A percentile compares a stretch with the other conserved stretches of the same genome.
Conservation (phyloP, 768 basidiomycete species). For the Russula olivacea region DNA sequence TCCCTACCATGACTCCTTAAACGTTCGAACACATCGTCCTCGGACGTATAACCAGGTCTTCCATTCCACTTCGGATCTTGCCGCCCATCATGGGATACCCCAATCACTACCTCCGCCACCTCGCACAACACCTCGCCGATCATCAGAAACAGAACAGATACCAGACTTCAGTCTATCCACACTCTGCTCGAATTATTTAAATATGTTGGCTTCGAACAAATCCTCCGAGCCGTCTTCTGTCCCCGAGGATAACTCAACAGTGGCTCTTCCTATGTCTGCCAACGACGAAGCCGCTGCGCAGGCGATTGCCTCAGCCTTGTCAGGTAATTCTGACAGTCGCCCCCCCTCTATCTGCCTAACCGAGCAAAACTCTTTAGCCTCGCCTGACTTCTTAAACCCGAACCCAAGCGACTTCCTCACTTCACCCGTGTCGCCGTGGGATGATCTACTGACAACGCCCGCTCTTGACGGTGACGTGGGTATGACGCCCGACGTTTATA, state of each 20-base stretch:
- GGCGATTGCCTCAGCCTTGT: slow-evolving; percentile 20
- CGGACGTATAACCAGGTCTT: slow-evolving; percentile 63
- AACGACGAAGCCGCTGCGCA: slow-evolving; percentile 19
- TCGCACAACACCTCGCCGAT: slow-evolving; percentile 46
- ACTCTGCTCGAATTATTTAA: slow-evolving; percentile 58
- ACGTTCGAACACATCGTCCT: slow-evolving; percentile 48
- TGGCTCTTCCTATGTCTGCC: slow-evolving; percentile 20
- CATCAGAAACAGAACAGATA: slow-evolving; percentile 33
- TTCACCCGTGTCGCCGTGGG: slow-evolving; percentile 45
- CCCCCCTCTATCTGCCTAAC: background rate
- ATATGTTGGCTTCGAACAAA: slow-evolving; percentile 56
- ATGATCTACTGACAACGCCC: slow-evolving; percentile 42
- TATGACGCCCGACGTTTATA: slow-evolving; percentile 37
- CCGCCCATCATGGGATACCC: slow-evolving; percentile 76
- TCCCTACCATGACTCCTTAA: slow-evolving; percentile 56
- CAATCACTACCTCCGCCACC: slow-evolving; percentile 64
- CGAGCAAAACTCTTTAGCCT: slow-evolving; percentile 28
- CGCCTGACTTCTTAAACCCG: slow-evolving; percentile 39
- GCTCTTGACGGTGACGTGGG: slow-evolving; percentile 33
- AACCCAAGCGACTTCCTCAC: slow-evolving; percentile 42
- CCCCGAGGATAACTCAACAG: slow-evolving; percentile 25
- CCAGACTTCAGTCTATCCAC: slow-evolving; percentile 42
- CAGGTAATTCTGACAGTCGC: slow-evolving; percentile 6
- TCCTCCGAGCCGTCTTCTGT: slow-evolving; percentile 32
- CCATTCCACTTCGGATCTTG: slow-evolving; percentile 57